A percentile compares a stretch with the other conserved stretches of the same genome.
These are phyloP conservation scores for Baorangia bicolor DNA, from an alignment of 768 basidiomycete species.

Conservation along the genomic window DNA sequence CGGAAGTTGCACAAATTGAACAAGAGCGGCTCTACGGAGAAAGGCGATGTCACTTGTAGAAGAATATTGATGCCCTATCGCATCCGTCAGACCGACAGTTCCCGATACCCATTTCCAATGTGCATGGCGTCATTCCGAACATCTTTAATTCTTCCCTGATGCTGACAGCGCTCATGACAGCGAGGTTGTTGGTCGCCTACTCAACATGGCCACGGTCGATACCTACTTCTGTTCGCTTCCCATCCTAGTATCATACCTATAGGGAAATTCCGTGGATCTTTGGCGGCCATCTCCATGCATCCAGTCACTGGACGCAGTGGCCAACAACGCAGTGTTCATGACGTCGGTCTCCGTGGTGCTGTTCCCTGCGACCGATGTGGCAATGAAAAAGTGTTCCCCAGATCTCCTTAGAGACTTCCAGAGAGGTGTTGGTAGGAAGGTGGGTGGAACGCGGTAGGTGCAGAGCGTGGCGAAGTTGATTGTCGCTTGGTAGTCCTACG, in stretches of 20 bases:
- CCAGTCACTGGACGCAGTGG: constrained; percentile 75
- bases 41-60: constrained; percentile 64
- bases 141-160: constrained; percentile 72
- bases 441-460: constrained; percentile 30
- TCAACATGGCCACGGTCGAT: neutral
- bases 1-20: constrained; percentile 72
- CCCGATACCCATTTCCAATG: neutral
- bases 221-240: too few relatives aligned
- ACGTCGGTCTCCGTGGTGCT: constrained; percentile 41
- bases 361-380: constrained; percentile 44
- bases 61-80: constrained; percentile 70
- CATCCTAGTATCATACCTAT: constrained; percentile 31
- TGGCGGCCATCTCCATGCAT: constrained; percentile 42
- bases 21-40: constrained; percentile 75
- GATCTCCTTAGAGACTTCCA: constrained; percentile 64
- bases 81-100: neutral
- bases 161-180: constrained; percentile 68
- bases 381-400: constrained; percentile 48
- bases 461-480: constrained; percentile 66
- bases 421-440: constrained; percentile 37
- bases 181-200: constrained; percentile 75
- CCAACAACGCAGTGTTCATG: constrained; percentile 68
- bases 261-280: constrained; percentile 59
- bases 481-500: constrained; percentile 69
- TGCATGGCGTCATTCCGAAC: constrained; percentile 32